These are phyloP conservation scores for Cercospora sp. DNA, from an alignment of 2,329 filamentous ascomycete genomes.

Conservation along the genomic window DNA sequence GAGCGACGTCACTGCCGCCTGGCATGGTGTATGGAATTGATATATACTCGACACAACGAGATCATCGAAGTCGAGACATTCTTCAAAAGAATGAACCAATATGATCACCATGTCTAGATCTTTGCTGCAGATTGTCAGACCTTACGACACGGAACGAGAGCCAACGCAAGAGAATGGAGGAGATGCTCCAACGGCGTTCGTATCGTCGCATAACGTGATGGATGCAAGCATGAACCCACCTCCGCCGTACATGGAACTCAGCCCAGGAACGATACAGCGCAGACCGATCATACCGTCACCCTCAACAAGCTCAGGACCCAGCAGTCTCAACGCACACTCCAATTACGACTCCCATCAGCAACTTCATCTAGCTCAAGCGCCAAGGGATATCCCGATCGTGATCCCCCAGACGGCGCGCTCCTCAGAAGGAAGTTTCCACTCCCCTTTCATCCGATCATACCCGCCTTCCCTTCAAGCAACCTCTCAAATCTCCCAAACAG, in stretches of 20 bases:
- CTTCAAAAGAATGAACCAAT: background rate
- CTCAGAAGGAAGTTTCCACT: background rate
- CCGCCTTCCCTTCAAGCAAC: background rate
- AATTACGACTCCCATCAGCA: background rate
- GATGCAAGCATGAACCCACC: background rate
- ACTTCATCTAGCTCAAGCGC: background rate
- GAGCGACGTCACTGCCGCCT: background rate
- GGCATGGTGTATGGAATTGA: background rate
- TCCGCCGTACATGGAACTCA: background rate
- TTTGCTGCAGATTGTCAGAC: background rate
- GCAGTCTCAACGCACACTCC: background rate
- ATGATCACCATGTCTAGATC: background rate
- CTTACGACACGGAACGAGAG: background rate
- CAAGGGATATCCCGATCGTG: background rate
- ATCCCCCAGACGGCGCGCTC: background rate
- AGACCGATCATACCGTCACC: background rate
- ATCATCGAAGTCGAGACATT: background rate
- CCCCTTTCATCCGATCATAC: background rate
- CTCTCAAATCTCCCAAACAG: constrained; percentile 12
- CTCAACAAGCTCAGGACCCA: background rate
- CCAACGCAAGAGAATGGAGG: background rate
- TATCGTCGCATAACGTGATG: background rate
- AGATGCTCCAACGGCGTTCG: background rate
- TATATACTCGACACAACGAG: background rate
- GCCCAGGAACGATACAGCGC: background rate